Percentiles rank a stretch among this genome's conserved stretches.
phyloP scores from a whole-genome alignment of 129 eudicot genomes.

The Scalesia atractyloides region DNA sequence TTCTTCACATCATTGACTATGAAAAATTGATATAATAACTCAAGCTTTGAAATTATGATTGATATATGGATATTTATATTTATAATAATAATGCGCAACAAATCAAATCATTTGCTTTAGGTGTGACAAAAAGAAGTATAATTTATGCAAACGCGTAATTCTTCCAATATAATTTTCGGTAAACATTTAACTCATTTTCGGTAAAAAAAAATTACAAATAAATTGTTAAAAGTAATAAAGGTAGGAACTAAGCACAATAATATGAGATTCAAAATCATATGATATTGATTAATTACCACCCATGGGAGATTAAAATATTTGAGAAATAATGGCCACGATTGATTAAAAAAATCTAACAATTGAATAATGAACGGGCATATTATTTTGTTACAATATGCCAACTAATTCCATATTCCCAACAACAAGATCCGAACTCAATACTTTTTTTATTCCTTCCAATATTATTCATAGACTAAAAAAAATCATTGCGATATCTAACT shows the following conservation, averaged over 20 bases:
- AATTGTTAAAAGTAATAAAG: background rate
- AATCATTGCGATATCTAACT: too few species aligned
- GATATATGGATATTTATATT: background rate
- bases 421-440: background rate
- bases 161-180: background rate
- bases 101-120: background rate
- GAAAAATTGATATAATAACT: too few species aligned
- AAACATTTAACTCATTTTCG: background rate
- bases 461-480: background rate
- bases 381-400: conserved; percentile 8
- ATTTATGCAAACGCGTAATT: background rate
- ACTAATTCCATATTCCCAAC: conserved; percentile 7
- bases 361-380: conserved; percentile 5
- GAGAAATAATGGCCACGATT: background rate
- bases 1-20: too few species aligned
- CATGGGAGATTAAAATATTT: background rate
- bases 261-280: background rate
- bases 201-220: background rate
- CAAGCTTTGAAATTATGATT: background rate
- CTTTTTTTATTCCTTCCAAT: background rate
- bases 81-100: background rate
- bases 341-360: background rate
- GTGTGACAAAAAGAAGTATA: background rate
- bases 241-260: background rate
- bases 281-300: background rate